Evolutionary conservation across 2,329 filamentous ascomycete species (phyloP), one percentile per base, ranked within the genome.

Genomic region (Drechslerella stenobrocha): DNA sequence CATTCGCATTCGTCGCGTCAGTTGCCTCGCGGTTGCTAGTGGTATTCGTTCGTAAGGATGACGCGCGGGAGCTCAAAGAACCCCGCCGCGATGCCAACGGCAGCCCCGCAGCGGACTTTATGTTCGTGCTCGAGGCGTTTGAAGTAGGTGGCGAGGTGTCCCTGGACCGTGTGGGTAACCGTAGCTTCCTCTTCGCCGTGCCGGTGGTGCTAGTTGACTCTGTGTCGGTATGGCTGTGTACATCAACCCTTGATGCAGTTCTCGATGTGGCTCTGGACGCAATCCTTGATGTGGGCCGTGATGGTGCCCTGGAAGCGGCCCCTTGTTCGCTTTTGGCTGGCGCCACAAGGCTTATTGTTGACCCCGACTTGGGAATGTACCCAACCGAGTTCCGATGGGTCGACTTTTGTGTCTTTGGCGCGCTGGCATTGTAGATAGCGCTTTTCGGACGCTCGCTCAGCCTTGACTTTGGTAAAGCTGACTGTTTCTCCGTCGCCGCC

Each of bases 361-460:
- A 45, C 15, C 50, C 50, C 6, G 50, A 23, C 23, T 47, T 60
- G 13, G 56, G 55, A n/a, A 60, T 26, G 51, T 53, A 46, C 3
- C 55, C 55, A 8, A 67, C 20, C 5, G 63, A 67, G 18, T 67
- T 67, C n/a, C 63, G 44, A 13, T 67, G 55, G 7, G 34, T 55
- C 30, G 40, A 34, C 28, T 60, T 60, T 22, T 37, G 26, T 13
- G 28, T 44, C 28, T 67, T 67, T 1, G 63, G 63, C 35, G 63
- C 55, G 28, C 63, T 67, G 13, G 53, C 46, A 34, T 58, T 60
- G 18, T 60, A 18, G 42, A 67, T 56, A n/a, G 63, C 63, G 30
- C 63, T 67, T 42, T 67, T 67, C 11, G 63, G 63, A 11, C 63
- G 44, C 32, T 67, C 63, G 13, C 52, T 67, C 32, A 67, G 55